Evolutionary conservation across 495 filamentous ascomycete genomes (phyloP).

Genomic region (Barbatosphaeria neglecta): DNA sequence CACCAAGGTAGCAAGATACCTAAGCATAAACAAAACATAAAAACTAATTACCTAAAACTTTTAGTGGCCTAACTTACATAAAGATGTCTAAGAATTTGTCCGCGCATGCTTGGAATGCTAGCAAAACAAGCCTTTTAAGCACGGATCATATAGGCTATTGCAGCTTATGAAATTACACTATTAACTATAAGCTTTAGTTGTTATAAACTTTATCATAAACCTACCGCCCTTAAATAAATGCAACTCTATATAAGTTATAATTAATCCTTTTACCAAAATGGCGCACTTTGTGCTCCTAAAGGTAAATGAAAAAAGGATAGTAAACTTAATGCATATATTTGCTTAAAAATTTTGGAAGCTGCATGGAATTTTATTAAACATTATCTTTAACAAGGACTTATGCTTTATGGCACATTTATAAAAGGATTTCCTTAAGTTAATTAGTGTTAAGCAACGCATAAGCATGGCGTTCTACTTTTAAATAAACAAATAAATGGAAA

Average conservation of each 20-base stretch:
- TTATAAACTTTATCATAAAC: background rate
- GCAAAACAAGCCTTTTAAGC: too few relatives aligned
- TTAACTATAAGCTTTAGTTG: background rate
- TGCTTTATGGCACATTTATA: background rate
- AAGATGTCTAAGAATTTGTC: background rate
- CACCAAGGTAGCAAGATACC: too few relatives aligned
- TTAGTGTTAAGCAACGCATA: background rate
- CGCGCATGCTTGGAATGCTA: background rate
- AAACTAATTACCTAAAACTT: background rate
- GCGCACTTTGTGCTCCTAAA: background rate
- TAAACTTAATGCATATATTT: background rate
- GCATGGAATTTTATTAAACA: background rate
- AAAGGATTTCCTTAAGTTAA: background rate
- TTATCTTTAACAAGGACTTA: background rate
- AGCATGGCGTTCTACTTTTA: background rate
- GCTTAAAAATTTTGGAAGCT: background rate
- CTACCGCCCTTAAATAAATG: background rate
- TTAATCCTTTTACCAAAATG: background rate
- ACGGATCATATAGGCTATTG: background rate
- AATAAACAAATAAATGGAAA: constrained; percentile 1
- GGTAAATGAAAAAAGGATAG: background rate
- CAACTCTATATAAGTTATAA: background rate
- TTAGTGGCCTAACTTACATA: background rate
- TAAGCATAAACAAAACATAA: background rate
- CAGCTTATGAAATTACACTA: background rate